Percentiles rank a stretch among this genome's conserved stretches.
Conservation (phyloP, 2,329 filamentous ascomycete species). For the Didymella glomerata region DNA sequence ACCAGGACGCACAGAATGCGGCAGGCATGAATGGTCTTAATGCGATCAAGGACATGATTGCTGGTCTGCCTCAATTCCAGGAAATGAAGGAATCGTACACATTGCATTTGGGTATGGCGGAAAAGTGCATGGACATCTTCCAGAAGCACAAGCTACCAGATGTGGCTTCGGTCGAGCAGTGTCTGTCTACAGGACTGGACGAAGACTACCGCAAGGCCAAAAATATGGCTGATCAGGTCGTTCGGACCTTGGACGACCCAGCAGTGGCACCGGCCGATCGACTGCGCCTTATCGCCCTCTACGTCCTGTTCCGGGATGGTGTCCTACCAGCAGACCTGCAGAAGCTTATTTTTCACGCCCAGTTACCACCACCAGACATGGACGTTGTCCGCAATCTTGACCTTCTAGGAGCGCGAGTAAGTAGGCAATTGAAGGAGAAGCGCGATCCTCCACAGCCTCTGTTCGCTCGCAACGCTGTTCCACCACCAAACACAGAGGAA, state of each 20-base stretch:
- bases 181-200: slow-evolving; percentile 87
- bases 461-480: slow-evolving; percentile 72
- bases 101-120: slow-evolving; percentile 93
- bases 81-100: slow-evolving; percentile 96
- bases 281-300: slow-evolving; percentile 84
- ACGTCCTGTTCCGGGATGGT: slow-evolving; percentile 85
- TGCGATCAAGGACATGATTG: slow-evolving; percentile 96
- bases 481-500: slow-evolving; percentile 69
- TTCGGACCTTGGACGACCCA: slow-evolving; percentile 87
- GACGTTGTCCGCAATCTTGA: slow-evolving; percentile 80
- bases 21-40: slow-evolving; percentile 86
- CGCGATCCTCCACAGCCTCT: slow-evolving; percentile 71
- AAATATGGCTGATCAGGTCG: slow-evolving; percentile 83
- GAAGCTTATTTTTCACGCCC: slow-evolving; percentile 83
- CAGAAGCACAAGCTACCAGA: slow-evolving; percentile 85
- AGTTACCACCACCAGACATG: slow-evolving; percentile 76
- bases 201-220: slow-evolving; percentile 93
- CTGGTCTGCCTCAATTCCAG: slow-evolving; percentile 90
- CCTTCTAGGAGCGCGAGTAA: slow-evolving; percentile 78
- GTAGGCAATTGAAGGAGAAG: slow-evolving; percentile 78
- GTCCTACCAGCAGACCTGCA: slow-evolving; percentile 83
- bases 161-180: slow-evolving; percentile 82
- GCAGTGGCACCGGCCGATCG: slow-evolving; percentile 76
- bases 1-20: slow-evolving; percentile 71
- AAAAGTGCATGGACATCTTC: slow-evolving; percentile 96